Base-by-base conservation (phyloP, 768 basidiomycete genomes). In the Lactarius vividus region DNA sequence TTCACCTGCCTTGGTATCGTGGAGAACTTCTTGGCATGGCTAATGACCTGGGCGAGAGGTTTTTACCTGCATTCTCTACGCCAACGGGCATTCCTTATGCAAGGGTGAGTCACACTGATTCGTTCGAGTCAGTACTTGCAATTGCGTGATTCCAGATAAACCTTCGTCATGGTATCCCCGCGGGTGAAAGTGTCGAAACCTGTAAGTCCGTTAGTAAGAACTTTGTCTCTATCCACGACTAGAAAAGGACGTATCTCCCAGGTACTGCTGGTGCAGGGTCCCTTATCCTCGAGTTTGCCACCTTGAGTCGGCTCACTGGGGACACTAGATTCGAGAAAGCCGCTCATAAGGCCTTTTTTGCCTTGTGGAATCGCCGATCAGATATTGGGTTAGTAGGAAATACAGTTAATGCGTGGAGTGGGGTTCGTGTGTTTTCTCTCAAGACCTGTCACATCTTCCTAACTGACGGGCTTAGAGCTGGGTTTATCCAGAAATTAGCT, bases 231-330 rank as follows among this genome's bases (percentile, higher is more conserved):
- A 4, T 53, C 29, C 28, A 26, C 28, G 28, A 20, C 55, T 68
- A 55, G 35, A 64, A 39, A 42, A 23, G 23, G 37, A 44, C 35
- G 39, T 61, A 28, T 66, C 62, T 20, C 39, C 46, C 70, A 95
- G 93, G 93, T 76, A 87, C 92, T 39, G 94, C 96, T 40, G 96
- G 94, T 54, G 96, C 94, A 44, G 94, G 94, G 16, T 95, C 94
- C 33, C 79, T 99, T 62, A 87, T 98, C 39, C 79, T 99, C 28
- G 97, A 99, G 75, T 98, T 98, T 73, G 92, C 88, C n/a, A 90
- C 92, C 18, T 79, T 99, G 29, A 93, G 92, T 72, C 87, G 96
- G 37, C 81, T 99, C 44, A 96, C 95, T 39, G 91, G 92, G 7
- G 94, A 97, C 72, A 84, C 88, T 26, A 84, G 88, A 20, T 99